These are phyloP conservation scores for Tricholoma sp. DNA, from an alignment of 768 basidiomycete genomes.

Conservation along the genomic window DNA sequence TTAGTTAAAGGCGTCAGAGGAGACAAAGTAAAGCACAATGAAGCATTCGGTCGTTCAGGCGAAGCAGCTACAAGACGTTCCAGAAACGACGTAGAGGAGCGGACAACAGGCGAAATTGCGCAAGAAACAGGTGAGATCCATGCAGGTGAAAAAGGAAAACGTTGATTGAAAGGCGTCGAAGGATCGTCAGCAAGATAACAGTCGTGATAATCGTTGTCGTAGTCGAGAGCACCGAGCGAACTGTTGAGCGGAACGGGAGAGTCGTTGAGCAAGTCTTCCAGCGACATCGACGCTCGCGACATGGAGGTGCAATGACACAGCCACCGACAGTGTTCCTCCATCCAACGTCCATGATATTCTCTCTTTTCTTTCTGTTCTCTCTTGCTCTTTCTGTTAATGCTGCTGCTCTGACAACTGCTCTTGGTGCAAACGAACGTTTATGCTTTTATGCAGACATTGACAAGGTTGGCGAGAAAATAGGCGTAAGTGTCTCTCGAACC, in stretches of 20 bases:
- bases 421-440: conserved; percentile 72
- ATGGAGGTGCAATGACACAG: background rate
- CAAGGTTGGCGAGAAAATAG: conserved; percentile 90
- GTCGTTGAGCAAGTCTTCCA: no score
- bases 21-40: background rate
- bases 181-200: background rate
- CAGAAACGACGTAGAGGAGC: conserved; percentile 4
- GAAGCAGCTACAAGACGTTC: conserved; percentile 1
- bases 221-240: no score
- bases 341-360: conserved; percentile 11
- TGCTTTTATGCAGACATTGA: conserved; percentile 98
- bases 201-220: background rate
- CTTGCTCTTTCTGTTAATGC: conserved; percentile 33
- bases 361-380: conserved; percentile 31
- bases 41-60: background rate
- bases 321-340: no score
- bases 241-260: no score
- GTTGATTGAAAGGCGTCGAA: conserved; percentile 2
- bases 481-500: conserved; percentile 42
- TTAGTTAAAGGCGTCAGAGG: conserved; percentile 4
- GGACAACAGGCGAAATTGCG: conserved; percentile 8
- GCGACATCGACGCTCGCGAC: background rate
- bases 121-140: conserved; percentile 4
- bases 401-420: conserved; percentile 75
- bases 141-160: conserved; percentile 2